Conservation (phyloP, 2,329 filamentous ascomycete genomes). For the Alternaria sp. region DNA sequence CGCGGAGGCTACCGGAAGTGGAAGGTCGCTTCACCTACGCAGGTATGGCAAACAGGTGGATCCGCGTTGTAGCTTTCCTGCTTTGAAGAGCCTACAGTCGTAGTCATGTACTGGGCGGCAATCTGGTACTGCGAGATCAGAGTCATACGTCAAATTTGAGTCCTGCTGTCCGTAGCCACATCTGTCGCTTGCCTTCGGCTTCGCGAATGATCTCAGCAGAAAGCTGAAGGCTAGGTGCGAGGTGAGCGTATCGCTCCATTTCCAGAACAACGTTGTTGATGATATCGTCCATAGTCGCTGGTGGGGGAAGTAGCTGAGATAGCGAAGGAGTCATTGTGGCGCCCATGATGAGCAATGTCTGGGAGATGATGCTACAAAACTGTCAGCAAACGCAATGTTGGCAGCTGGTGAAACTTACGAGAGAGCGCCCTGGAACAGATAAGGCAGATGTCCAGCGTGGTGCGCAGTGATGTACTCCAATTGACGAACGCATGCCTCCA, state of each 20-base stretch:
- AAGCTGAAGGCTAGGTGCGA: constrained; percentile 77
- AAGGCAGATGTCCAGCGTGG: constrained; percentile 83
- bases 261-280: constrained; percentile 79
- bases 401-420: constrained; percentile 41
- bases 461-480: constrained; percentile 79
- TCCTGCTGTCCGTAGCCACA: constrained; percentile 57
- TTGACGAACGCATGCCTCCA: constrained; percentile 80
- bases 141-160: constrained; percentile 45
- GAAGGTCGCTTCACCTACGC: neutral
- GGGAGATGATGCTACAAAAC: constrained; percentile 73
- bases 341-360: constrained; percentile 82
- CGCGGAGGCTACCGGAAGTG: neutral
- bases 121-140: neutral
- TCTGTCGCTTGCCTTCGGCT: constrained; percentile 72
- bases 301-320: constrained; percentile 66
- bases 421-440: constrained; percentile 83
- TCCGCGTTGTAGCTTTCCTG: neutral
- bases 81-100: neutral
- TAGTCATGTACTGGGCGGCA: neutral
- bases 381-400: constrained; percentile 12
- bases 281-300: constrained; percentile 70
- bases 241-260: constrained; percentile 73
- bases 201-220: constrained; percentile 83
- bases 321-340: constrained; percentile 80
- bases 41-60: neutral